phyloP scores from a whole-genome alignment of 257 asterid species.

The Oldenlandia corymbosa region DNA sequence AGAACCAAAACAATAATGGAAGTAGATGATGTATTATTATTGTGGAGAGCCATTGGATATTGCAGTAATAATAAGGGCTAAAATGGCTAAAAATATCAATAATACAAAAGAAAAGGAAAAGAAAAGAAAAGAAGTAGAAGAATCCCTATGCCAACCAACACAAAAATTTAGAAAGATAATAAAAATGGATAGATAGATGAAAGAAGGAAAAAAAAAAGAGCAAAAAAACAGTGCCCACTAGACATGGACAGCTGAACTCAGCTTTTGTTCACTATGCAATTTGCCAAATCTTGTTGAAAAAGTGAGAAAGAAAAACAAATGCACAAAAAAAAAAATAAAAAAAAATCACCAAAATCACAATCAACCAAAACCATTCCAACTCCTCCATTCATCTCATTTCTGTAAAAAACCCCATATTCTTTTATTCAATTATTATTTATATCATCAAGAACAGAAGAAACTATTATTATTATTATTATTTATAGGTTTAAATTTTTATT shows the following conservation, averaged over 20 bases:
- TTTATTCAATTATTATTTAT: no score
- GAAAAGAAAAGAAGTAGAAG: background rate
- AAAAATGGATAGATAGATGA: conserved; percentile 10
- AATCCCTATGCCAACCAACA: conserved; percentile 25
- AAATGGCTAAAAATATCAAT: no score
- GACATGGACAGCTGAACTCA: conserved; percentile 26
- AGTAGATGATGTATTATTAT: conserved; percentile 18
- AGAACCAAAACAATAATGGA: conserved; percentile 23
- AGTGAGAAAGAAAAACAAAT: background rate
- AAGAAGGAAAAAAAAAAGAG: conserved; percentile 14
- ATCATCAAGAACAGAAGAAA: background rate
- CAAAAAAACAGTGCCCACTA: conserved; percentile 16
- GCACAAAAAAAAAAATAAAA: background rate
- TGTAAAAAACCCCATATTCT: no score
- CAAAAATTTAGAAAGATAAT: no score
- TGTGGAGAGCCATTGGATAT: conserved; percentile 20
- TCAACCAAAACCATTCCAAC: conserved; percentile 10
- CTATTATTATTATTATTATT: background rate
- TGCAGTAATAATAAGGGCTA: background rate
- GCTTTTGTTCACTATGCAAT: conserved; percentile 3
- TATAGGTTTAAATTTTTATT: no score
- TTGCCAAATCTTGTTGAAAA: background rate
- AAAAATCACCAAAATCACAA: conserved; percentile 1
- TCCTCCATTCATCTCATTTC: no score
- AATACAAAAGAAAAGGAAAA: background rate